These are phyloP conservation scores for Lepidium sativum DNA, from an alignment of 345 rosid species.

Conservation along the genomic window DNA sequence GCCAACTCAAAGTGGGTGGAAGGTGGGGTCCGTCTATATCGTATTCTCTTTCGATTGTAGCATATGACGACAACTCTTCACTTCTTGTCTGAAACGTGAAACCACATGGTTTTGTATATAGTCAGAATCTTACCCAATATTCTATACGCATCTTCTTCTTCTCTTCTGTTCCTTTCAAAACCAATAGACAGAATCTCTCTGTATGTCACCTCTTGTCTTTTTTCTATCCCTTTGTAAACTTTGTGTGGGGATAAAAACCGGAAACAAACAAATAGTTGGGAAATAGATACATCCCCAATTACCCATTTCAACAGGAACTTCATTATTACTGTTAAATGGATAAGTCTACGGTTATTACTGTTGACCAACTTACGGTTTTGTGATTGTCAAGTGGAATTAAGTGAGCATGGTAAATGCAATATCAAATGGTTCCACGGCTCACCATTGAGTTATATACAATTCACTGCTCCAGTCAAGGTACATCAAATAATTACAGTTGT, in stretches of 20 bases:
- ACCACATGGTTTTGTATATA: constrained; percentile 3
- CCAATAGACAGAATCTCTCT: constrained; percentile 10
- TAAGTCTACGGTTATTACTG: background rate
- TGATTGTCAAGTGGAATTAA: background rate
- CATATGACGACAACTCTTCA: constrained; percentile 7
- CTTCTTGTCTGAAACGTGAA: constrained; percentile 18
- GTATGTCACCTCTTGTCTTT: background rate
- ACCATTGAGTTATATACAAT: background rate
- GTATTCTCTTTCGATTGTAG: constrained; percentile 7
- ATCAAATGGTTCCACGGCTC: background rate
- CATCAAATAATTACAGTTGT: background rate
- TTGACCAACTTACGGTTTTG: background rate
- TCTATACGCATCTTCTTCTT: background rate
- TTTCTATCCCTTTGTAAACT: background rate
- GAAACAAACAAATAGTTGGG: background rate
- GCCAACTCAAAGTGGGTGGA: background rate
- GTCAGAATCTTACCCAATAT: background rate
- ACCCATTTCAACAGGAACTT: background rate
- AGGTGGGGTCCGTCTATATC: background rate
- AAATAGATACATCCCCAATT: background rate
- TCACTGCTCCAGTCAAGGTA: background rate
- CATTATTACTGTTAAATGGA: too few relatives aligned
- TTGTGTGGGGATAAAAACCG: background rate
- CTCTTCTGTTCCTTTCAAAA: background rate
- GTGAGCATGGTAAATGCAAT: background rate